These are phyloP conservation scores for Juncus inflexus DNA, from an alignment of 176 grass and related monocot species.

Conservation along the genomic window DNA sequence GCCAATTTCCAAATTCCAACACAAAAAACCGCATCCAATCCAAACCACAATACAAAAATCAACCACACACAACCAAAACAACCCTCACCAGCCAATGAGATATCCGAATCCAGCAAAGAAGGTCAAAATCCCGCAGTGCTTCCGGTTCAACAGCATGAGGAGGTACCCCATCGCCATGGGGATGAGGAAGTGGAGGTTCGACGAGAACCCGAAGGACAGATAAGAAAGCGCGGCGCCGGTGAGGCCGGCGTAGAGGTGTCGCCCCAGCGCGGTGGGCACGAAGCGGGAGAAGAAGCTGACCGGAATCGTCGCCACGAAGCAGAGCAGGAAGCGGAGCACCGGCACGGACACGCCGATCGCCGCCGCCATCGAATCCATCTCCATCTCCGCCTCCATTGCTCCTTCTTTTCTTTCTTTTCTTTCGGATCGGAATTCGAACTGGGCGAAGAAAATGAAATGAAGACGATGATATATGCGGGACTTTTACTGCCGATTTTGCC, in stretches of 20 bases:
- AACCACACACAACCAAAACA: too few species aligned
- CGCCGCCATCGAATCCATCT: conserved; percentile 77
- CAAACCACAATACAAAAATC: background rate
- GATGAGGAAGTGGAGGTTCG: conserved; percentile 87
- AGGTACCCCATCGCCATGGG: conserved; percentile 78
- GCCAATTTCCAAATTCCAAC: conserved; percentile 5
- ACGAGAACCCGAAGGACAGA: conserved; percentile 74
- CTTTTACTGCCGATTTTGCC: background rate
- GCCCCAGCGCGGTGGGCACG: conserved; percentile 45
- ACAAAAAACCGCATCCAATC: conserved; percentile 12
- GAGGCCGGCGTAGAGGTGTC: conserved; percentile 83
- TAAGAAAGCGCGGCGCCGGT: conserved; percentile 76
- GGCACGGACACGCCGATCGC: conserved; percentile 89
- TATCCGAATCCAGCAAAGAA: conserved; percentile 90
- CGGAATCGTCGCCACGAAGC: conserved; percentile 92
- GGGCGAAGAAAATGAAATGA: conserved; percentile 1
- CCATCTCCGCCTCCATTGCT: conserved; percentile 55
- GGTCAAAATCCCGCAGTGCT: conserved; percentile 60
- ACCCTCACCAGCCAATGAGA: conserved; percentile 82
- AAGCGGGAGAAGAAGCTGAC: conserved; percentile 68
- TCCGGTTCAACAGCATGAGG: conserved; percentile 67
- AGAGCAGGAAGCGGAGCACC: conserved; percentile 91
- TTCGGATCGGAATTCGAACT: background rate
- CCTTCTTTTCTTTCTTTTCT: background rate
- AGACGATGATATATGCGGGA: background rate